phyloP scores from a whole-genome alignment of 768 basidiomycete genomes.

The Tulasnella sp. region DNA sequence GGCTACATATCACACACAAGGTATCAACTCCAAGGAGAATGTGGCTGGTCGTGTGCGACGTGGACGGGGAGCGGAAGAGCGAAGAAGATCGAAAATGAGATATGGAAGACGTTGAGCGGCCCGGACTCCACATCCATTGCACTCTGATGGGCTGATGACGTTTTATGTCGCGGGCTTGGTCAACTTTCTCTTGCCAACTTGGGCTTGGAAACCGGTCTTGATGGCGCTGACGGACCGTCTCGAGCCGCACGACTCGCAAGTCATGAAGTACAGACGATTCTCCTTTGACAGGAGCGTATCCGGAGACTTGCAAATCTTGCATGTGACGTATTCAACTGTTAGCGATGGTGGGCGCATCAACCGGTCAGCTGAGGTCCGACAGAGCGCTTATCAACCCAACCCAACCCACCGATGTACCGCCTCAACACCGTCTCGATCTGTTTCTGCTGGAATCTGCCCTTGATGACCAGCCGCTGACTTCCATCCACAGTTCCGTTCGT shows the following conservation, averaged over 20 bases:
- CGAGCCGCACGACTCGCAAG: conserved; percentile 85
- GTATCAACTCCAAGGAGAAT: not conserved
- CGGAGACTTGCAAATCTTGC: conserved; percentile 98
- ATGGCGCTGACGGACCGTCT: conserved; percentile 89
- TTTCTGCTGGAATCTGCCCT: conserved; percentile 96
- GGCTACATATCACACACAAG: not conserved
- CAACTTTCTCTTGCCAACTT: conserved; percentile 48
- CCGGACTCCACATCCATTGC: not conserved
- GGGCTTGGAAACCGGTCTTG: conserved; percentile 98
- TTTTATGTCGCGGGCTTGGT: conserved; percentile 14
- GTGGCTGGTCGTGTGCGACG: not conserved
- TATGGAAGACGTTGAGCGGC: not conserved
- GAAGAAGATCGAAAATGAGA: not conserved
- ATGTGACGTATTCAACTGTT: conserved; percentile 94
- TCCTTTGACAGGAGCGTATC: conserved; percentile 96
- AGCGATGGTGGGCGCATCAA: not conserved
- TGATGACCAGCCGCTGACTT: conserved; percentile 85
- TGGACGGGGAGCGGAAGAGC: not conserved
- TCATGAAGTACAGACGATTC: conserved; percentile 98
- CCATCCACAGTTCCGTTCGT: conserved; percentile 95
- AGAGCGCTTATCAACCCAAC: not conserved
- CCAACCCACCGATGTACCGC: conserved; percentile 80
- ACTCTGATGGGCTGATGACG: not conserved
- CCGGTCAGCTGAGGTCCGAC: not conserved
- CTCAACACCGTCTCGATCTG: conserved; percentile 95